A percentile compares a stretch with the other conserved stretches of the same genome.
Conservation (phyloP, 2,329 filamentous ascomycete genomes). For the Fusarium domesticum region DNA sequence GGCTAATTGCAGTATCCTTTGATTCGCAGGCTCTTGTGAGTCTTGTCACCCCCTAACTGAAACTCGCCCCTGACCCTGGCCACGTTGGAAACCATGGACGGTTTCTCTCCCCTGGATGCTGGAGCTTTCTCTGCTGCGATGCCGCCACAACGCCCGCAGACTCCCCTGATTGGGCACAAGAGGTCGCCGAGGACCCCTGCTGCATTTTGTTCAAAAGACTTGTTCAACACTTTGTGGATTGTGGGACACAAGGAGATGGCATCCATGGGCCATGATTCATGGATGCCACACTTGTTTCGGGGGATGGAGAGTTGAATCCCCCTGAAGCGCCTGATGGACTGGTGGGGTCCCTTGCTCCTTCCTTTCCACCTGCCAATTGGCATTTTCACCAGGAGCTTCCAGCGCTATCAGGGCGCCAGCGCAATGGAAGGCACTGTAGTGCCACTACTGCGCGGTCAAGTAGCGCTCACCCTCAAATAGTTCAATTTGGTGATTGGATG, state of each 20-base stretch:
- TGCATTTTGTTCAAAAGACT: conserved; percentile 1
- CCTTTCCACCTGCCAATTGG: not conserved
- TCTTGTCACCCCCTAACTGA: not conserved
- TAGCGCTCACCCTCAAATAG: not conserved
- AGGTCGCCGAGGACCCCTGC: conserved; percentile 12
- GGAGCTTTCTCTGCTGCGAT: conserved; percentile 12
- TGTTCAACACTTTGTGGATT: conserved; percentile 5
- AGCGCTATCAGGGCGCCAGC: not conserved
- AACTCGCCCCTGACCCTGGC: not conserved
- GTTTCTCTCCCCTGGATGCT: conserved; percentile 16
- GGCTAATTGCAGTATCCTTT: not conserved
- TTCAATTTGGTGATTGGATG: not conserved
- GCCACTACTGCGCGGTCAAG: not conserved
- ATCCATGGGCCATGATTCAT: not conserved
- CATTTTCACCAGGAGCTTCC: not conserved
- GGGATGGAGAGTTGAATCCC: not conserved
- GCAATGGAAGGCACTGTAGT: not conserved
- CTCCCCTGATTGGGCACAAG: conserved; percentile 20
- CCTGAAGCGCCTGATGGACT: not conserved
- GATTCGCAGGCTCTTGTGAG: not conserved
- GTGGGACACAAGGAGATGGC: not conserved
- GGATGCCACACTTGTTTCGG: not conserved
- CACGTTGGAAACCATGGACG: not conserved
- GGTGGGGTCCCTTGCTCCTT: not conserved
- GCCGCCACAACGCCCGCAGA: conserved; percentile 25